Evolutionary conservation across 495 filamentous ascomycete species (phyloP), one percentile per base, ranked within the genome.

Genomic region (Daldinia grandis): DNA sequence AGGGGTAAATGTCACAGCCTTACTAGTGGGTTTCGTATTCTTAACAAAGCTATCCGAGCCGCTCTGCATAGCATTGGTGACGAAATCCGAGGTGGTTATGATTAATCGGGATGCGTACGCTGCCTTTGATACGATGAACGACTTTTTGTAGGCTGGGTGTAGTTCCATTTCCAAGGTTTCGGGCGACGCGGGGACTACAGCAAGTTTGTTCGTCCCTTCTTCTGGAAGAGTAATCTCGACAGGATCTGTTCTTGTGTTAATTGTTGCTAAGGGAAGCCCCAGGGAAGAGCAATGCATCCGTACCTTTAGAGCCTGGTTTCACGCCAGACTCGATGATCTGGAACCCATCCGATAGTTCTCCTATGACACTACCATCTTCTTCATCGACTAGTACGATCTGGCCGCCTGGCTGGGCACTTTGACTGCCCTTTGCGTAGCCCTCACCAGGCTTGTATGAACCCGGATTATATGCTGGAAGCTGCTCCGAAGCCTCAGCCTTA

Each of bases 371-470:
- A 54, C 93, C 95, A 83, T 99, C 90, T 68, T 98, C 95, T 74
- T 99, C 95, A 64, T 99, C 93, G 28, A 98, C 83, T 3, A 99
- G 84, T n/a, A 98, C 95, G 64, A 99, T 95, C 74, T 93, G 90
- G 6, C 93, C 92, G 6, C 80, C 81, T 30, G 71, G 76, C 40
- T 82, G 80, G 12, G 78, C 79, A 69, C 82, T 85, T 50, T 82
- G 76, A 62, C 86, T 84, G 9, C 85, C 85, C 31, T 77, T 74
- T 17, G 87, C 86, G 76, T 96, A 95, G 3, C 83, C 93, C 78
- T 95, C 90, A 3, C 93, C 93, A 4, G 92, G 91, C 30, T 85
- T 86, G 78, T 89, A 97, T 69, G 90, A 84, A 10, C 87, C 87
- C 0, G 94, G 94, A 78, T 98, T 94, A 78, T 98, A 97, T 5